Evolutionary conservation across 139 green algal genomes (phyloP).

Genomic region (Chlamydomonas incerta): DNA sequence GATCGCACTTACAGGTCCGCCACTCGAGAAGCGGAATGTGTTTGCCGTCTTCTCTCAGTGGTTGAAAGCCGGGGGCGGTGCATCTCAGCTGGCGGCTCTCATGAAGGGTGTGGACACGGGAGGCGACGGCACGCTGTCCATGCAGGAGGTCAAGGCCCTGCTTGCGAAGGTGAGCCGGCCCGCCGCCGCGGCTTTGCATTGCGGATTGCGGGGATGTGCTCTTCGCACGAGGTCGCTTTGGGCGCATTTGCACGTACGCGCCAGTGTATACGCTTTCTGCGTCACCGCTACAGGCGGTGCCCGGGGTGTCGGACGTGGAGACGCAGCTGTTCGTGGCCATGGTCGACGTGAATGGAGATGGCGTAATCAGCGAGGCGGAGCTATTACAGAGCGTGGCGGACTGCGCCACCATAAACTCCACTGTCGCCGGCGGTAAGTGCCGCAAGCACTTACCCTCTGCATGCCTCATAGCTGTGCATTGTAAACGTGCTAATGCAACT

Average conservation of each 20-base stretch:
- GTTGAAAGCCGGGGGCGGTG: conserved; percentile 29
- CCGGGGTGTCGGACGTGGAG: conserved; percentile 37
- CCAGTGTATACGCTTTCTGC: neutral
- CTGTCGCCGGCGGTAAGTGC: neutral
- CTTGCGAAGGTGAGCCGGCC: conserved; percentile 15
- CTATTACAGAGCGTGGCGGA: conserved; percentile 10
- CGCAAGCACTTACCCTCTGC: no score
- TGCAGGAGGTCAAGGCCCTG: conserved; percentile 36
- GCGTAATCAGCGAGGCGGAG: conserved; percentile 10
- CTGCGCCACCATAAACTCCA: conserved; percentile 19
- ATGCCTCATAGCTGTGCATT: no score
- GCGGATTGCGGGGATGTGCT: neutral
- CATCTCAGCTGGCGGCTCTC: neutral
- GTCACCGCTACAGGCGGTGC: conserved; percentile 25
- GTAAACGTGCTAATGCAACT: neutral
- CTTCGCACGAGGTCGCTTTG: no score
- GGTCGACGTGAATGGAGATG: conserved; percentile 49
- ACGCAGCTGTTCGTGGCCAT: conserved; percentile 54
- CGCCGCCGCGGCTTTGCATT: neutral
- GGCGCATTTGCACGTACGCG: no score
- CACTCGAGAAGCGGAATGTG: conserved; percentile 41
- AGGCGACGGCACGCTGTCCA: conserved; percentile 27
- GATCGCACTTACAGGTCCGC: neutral
- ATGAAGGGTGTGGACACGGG: neutral
- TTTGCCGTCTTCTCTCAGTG: conserved; percentile 40